Evolutionary conservation across 495 filamentous ascomycete genomes (phyloP).

Genomic region (Pseudotulostoma volvatum): DNA sequence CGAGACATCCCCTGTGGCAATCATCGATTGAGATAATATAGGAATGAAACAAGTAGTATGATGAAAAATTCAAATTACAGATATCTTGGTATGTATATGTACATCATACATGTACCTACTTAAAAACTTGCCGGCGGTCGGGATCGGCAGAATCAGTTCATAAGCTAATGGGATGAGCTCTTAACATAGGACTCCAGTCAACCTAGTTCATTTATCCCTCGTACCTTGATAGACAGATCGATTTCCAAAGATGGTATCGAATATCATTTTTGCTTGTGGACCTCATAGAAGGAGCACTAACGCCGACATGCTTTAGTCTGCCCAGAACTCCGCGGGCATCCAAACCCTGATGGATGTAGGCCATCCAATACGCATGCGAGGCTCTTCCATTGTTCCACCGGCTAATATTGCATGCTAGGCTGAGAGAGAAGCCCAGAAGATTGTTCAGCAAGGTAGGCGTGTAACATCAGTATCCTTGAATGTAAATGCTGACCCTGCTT

Average conservation of each 20-base stretch:
- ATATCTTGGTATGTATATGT: too few species aligned
- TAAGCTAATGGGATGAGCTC: not conserved
- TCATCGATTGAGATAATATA: too few species aligned
- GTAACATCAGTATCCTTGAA: conserved; percentile 1
- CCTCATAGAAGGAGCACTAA: too few species aligned
- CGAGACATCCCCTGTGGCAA: conserved; percentile 58
- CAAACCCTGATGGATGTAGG: conserved; percentile 97
- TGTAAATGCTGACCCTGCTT: conserved; percentile 21
- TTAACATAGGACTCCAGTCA: too few species aligned
- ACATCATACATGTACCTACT: too few species aligned
- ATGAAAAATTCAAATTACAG: not conserved
- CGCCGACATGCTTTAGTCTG: conserved; percentile 45
- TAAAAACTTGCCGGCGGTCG: not conserved
- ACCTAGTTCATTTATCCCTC: too few species aligned
- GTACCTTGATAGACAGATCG: not conserved
- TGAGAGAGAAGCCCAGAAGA: conserved; percentile 97
- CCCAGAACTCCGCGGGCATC: conserved; percentile 95
- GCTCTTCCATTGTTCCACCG: not conserved
- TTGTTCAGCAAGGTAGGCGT: conserved; percentile 75
- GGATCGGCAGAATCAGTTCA: not conserved
- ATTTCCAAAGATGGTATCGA: not conserved
- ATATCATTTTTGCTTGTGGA: too few species aligned
- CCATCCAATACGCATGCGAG: conserved; percentile 5
- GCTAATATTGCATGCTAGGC: conserved; percentile 42
- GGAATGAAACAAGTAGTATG: too few species aligned